Conservation (phyloP, 2,329 filamentous ascomycete species). For the Colletotrichum sp. region DNA sequence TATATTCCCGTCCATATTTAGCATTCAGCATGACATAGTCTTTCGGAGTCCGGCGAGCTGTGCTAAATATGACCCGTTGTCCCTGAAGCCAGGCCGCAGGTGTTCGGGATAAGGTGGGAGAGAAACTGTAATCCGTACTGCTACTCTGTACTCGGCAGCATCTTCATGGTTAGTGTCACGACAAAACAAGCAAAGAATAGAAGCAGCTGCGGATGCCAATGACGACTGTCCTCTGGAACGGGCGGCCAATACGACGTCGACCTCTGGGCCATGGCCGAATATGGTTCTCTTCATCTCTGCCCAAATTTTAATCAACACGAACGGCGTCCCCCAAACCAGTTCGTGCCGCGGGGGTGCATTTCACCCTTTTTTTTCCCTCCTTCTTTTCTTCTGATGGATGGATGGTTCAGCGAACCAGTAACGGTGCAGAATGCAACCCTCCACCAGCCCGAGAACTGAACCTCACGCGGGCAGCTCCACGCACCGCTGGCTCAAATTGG, state of each 20-base stretch:
- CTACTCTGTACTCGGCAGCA: background rate
- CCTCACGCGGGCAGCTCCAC: background rate
- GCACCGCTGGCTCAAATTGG: background rate
- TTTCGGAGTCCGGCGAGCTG: constrained; percentile 6
- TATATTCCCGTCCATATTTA: constrained; percentile 2
- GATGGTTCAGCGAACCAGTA: background rate
- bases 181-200: background rate
- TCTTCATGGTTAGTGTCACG: background rate
- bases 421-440: background rate
- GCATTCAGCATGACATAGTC: constrained; percentile 2
- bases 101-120: background rate
- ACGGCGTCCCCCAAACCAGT: constrained; percentile 9
- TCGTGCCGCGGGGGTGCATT: background rate
- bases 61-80: background rate
- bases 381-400: background rate
- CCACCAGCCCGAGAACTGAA: background rate
- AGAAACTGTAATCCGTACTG: background rate
- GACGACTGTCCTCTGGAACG: background rate
- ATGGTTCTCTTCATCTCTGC: constrained; percentile 7
- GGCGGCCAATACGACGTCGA: constrained; percentile 1
- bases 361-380: background rate
- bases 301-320: constrained; percentile 9
- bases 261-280: background rate
- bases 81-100: background rate
- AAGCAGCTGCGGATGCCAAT: background rate